Evolutionary conservation across 148 eudicot genomes (phyloP).

Genomic region (Spergularia bocconei): DNA sequence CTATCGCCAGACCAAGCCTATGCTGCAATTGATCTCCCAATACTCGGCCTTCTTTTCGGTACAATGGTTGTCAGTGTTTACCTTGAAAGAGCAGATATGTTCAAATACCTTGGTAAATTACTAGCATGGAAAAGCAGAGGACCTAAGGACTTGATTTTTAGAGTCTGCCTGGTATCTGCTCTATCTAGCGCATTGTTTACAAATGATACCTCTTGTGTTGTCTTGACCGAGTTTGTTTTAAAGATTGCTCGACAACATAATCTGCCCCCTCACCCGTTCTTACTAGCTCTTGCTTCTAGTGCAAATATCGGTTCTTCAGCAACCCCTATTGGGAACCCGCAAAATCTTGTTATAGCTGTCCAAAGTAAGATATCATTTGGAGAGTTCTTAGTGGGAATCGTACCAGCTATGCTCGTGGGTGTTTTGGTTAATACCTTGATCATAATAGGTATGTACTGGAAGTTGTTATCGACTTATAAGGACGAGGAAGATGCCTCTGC

Average conservation of each 20-base stretch:
- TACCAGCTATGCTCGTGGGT: conserved; percentile 54
- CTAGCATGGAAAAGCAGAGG: conserved; percentile 69
- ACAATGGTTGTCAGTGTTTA: conserved; percentile 95
- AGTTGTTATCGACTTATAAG: conserved; percentile 57
- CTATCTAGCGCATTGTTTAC: conserved; percentile 87
- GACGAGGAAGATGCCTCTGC: conserved; percentile 55
- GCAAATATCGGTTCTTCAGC: conserved; percentile 92
- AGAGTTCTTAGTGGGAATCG: conserved; percentile 33
- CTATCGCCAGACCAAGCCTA: conserved; percentile 80
- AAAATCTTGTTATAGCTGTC: conserved; percentile 50
- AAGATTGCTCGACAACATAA: conserved; percentile 82
- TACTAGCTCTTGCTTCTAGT: conserved; percentile 83
- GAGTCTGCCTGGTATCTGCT: conserved; percentile 78
- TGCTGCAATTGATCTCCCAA: conserved; percentile 85
- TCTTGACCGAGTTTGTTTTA: conserved; percentile 79
- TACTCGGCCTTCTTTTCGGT: conserved; percentile 80
- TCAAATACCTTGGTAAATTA: conserved; percentile 71
- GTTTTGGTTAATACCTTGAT: conserved; percentile 45
- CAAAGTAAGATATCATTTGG: conserved; percentile 42
- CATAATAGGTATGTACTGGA: conserved; percentile 70
- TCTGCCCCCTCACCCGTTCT: conserved; percentile 79
- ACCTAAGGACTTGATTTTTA: conserved; percentile 71
- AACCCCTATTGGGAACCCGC: conserved; percentile 68
- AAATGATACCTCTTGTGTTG: conserved; percentile 82
- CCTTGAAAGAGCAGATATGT: conserved; percentile 95